Percentiles rank a stretch among this genome's conserved stretches.
Evolutionary conservation across 352 stramenopile species (phyloP).

Genomic region (Nothophytophthora sp.): DNA sequence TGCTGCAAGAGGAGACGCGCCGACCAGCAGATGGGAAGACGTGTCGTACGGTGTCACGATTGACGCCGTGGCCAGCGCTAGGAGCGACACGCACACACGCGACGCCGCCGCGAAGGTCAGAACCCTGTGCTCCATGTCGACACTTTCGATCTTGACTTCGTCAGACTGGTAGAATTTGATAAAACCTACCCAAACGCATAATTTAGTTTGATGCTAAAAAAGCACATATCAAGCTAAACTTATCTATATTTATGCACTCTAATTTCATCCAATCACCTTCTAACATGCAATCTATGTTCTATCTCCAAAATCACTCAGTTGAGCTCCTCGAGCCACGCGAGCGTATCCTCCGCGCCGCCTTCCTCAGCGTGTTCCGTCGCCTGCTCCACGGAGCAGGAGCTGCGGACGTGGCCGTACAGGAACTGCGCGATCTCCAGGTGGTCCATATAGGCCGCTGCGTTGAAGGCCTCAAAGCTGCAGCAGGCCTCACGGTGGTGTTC

Average conservation of each 20-base stretch:
- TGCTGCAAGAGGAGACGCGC: conserved; percentile 27
- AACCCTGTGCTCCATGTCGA: conserved; percentile 40
- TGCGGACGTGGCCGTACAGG: conserved; percentile 41
- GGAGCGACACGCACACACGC: conserved; percentile 43
- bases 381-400: conserved; percentile 52
- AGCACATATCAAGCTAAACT: too few species aligned
- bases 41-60: conserved; percentile 74
- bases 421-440: conserved; percentile 60
- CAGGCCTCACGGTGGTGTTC: conserved; percentile 49
- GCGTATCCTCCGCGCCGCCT: conserved; percentile 59
- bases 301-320: conserved; percentile 38
- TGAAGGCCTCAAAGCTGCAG: conserved; percentile 56
- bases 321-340: conserved; percentile 56
- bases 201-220: too few species aligned
- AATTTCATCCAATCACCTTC: too few species aligned
- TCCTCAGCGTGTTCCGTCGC: conserved; percentile 65
- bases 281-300: too few species aligned
- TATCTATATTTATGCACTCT: conserved; percentile 32
- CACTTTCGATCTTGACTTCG: neutral
- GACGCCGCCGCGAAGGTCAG: conserved; percentile 49
- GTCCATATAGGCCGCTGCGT: conserved; percentile 74
- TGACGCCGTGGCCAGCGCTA: conserved; percentile 42
- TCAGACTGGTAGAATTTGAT: neutral
- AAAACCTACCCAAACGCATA: neutral
- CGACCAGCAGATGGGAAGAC: conserved; percentile 40